Evolutionary conservation across 2,329 filamentous ascomycete species (phyloP).

Genomic region (Fusarium papillatum): DNA sequence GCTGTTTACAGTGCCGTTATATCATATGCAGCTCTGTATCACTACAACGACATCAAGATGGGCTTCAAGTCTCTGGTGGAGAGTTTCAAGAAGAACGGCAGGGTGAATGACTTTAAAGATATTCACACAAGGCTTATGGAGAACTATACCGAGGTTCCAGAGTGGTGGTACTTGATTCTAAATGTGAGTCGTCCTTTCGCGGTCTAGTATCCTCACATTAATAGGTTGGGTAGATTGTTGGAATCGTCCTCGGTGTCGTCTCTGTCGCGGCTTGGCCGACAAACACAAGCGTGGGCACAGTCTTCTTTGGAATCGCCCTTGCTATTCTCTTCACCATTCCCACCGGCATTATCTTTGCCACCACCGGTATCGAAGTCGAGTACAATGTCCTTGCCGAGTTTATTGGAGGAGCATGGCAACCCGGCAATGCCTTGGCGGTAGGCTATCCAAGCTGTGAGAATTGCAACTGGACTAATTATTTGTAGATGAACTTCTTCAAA

Average conservation of each 20-base stretch:
- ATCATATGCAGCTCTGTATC: constrained; percentile 52
- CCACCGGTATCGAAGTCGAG: constrained; percentile 58
- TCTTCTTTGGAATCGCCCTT: constrained; percentile 59
- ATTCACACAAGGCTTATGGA: constrained; percentile 58
- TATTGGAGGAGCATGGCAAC: constrained; percentile 58
- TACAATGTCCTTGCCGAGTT: constrained; percentile 63
- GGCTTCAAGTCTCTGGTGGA: constrained; percentile 43
- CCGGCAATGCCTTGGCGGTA: constrained; percentile 57
- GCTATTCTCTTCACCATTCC: constrained; percentile 59
- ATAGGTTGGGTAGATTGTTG: constrained; percentile 28
- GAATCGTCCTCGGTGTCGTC: constrained; percentile 51
- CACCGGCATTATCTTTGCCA: constrained; percentile 59
- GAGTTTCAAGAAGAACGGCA: constrained; percentile 28
- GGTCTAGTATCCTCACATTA: fast-evolving
- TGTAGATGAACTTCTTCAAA: constrained; percentile 61
- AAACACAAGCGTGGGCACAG: constrained; percentile 56
- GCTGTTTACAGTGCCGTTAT: constrained; percentile 49
- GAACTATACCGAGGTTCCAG: constrained; percentile 60
- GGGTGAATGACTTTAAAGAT: constrained; percentile 50
- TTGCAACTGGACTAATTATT: not conserved
- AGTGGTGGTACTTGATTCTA: constrained; percentile 57
- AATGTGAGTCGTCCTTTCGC: constrained; percentile 12
- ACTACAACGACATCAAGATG: constrained; percentile 49
- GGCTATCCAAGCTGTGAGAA: fast-evolving
- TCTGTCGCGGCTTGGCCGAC: constrained; percentile 56